These are phyloP conservation scores for Lentinula aciculospora DNA, from an alignment of 768 basidiomycete genomes.

Conservation along the genomic window DNA sequence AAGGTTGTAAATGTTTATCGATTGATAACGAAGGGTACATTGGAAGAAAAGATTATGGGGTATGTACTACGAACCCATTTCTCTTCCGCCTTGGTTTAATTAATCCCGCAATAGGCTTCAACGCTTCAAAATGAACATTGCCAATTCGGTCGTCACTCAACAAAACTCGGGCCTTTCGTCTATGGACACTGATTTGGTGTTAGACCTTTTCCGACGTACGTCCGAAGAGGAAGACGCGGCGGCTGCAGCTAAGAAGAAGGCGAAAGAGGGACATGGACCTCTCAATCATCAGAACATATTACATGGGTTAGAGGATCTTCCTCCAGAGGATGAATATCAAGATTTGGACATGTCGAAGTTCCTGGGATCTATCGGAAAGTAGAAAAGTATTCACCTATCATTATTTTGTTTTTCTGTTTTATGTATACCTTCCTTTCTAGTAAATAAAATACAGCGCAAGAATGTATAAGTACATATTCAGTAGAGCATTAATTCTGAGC, in stretches of 20 bases:
- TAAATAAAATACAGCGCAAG: too few relatives aligned
- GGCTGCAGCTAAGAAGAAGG: conserved; percentile 42
- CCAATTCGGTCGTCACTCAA: conserved; percentile 93
- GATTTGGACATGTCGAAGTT: conserved; percentile 82
- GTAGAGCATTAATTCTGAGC: too few relatives aligned
- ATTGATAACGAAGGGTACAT: not conserved
- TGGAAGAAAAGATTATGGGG: conserved; percentile 8
- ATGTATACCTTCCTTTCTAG: too few relatives aligned
- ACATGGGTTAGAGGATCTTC: conserved; percentile 87
- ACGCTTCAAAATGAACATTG: conserved; percentile 98
- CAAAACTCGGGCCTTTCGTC: conserved; percentile 91
- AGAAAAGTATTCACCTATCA: conserved; percentile 12
- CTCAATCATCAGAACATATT: conserved; percentile 78
- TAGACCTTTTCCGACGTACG: conserved; percentile 87
- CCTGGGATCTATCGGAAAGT: conserved; percentile 76
- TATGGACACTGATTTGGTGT: conserved; percentile 96
- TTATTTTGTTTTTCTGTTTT: not conserved
- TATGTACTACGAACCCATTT: conserved; percentile 30
- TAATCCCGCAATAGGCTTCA: conserved; percentile 62
- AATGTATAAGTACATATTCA: too few relatives aligned
- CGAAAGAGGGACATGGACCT: conserved; percentile 49
- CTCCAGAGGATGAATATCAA: conserved; percentile 90
- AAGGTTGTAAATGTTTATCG: conserved; percentile 8
- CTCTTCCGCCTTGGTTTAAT: conserved; percentile 3
- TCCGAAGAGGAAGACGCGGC: conserved; percentile 69